A percentile compares a stretch with the other conserved stretches of the same genome.
phyloP scores from a whole-genome alignment of 495 filamentous ascomycete genomes.

The Tetracladium setigerum region DNA sequence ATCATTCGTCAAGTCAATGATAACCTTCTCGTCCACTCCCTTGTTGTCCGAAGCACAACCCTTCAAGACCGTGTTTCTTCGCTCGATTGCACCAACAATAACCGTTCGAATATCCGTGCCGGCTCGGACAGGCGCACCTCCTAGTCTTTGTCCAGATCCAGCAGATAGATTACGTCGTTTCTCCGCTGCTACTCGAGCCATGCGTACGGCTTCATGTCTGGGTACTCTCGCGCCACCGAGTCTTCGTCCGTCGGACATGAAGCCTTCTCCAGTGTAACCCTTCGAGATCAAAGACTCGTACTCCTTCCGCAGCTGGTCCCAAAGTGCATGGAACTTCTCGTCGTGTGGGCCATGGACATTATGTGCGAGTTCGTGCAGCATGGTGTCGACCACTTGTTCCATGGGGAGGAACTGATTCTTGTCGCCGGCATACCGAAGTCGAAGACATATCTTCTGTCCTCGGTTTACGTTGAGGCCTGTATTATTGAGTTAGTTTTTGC shows the following conservation, averaged over 20 bases:
- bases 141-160: constrained; percentile 68
- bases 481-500: not conserved
- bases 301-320: constrained; percentile 84
- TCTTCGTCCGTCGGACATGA: constrained; percentile 65
- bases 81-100: constrained; percentile 65
- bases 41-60: constrained; percentile 69
- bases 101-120: constrained; percentile 68
- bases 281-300: constrained; percentile 65
- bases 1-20: constrained; percentile 52
- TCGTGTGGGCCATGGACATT: constrained; percentile 80
- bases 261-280: constrained; percentile 90
- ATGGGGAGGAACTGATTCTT: constrained; percentile 70
- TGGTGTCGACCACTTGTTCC: constrained; percentile 77
- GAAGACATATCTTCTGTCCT: constrained; percentile 74
- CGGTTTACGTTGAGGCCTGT: constrained; percentile 67
- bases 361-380: constrained; percentile 95
- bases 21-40: constrained; percentile 38
- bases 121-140: constrained; percentile 51
- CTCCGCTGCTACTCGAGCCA: constrained; percentile 70
- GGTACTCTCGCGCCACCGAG: constrained; percentile 65
- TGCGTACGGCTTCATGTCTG: constrained; percentile 65
- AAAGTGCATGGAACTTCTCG: constrained; percentile 70
- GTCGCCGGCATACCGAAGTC: constrained; percentile 73
- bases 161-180: constrained; percentile 49
- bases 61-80: constrained; percentile 56